Percentiles rank a stretch among this genome's conserved stretches.
These are phyloP conservation scores for Leccinum olivaceoglutinosum DNA, from an alignment of 1,284 basidiomycete species.

Conservation along the genomic window DNA sequence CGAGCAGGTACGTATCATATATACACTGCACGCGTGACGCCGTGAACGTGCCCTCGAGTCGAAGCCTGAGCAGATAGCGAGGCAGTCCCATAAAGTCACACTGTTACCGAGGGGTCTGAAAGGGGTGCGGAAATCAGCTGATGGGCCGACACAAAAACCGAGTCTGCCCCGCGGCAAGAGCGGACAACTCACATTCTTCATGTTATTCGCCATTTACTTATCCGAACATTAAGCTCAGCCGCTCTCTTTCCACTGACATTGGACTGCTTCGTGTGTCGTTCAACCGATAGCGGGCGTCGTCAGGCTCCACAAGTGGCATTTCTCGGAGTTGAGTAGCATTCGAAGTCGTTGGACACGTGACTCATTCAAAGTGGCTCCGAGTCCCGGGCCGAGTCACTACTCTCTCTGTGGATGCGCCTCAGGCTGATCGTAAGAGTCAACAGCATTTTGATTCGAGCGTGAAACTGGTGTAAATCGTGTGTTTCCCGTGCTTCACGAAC, in stretches of 20 bases:
- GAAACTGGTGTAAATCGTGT: too few relatives aligned
- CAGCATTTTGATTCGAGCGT: too few relatives aligned
- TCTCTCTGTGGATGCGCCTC: too few relatives aligned
- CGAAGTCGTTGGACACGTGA: too few relatives aligned
- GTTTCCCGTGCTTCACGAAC: too few relatives aligned
- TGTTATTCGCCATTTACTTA: not conserved
- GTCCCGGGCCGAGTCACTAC: too few relatives aligned
- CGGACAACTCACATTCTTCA: not conserved
- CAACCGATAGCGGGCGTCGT: too few relatives aligned
- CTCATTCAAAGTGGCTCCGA: too few relatives aligned
- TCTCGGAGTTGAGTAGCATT: too few relatives aligned
- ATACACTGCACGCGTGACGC: not conserved
- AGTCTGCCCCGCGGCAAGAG: not conserved
- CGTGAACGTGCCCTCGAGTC: not conserved
- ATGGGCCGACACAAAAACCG: not conserved
- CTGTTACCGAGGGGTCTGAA: not conserved
- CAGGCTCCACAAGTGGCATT: too few relatives aligned
- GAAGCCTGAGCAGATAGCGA: not conserved
- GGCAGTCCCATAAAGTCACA: not conserved
- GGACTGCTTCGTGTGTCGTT: not conserved
- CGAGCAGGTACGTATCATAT: conserved; percentile 2
- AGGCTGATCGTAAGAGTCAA: too few relatives aligned
- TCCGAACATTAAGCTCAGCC: not conserved
- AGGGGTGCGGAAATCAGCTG: not conserved
- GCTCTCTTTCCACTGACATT: not conserved